phyloP scores from a whole-genome alignment of 129 eudicot genomes.

The Cynara cardunculus region DNA sequence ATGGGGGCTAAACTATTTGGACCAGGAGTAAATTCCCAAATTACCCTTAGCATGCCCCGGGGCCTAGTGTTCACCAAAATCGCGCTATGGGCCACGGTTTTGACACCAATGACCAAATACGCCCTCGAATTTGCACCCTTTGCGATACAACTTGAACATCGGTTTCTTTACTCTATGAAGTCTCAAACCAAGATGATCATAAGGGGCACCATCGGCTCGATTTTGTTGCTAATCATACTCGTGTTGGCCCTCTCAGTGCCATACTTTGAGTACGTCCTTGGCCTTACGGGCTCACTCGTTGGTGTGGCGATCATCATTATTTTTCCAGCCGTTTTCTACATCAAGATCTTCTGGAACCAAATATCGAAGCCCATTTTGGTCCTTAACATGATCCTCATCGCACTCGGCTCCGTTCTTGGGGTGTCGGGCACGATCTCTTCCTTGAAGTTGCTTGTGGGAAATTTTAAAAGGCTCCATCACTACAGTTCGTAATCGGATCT shows the following conservation, averaged over 20 bases:
- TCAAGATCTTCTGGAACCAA: constrained; percentile 61
- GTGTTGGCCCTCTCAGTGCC: constrained; percentile 76
- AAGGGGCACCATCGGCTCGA: constrained; percentile 64
- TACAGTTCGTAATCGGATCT: constrained; percentile 3
- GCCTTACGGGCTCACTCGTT: constrained; percentile 85
- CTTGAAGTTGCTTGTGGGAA: constrained; percentile 46
- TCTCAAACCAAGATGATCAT: constrained; percentile 60
- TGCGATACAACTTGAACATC: constrained; percentile 69
- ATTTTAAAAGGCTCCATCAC: constrained; percentile 40
- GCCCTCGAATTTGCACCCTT: constrained; percentile 85
- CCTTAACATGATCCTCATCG: constrained; percentile 40
- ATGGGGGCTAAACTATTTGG: constrained; percentile 85
- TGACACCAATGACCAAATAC: constrained; percentile 92
- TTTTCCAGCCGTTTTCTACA: constrained; percentile 67
- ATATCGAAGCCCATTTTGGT: constrained; percentile 38
- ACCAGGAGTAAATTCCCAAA: constrained; percentile 65
- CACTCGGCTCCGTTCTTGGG: constrained; percentile 45
- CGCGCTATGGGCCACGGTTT: constrained; percentile 81
- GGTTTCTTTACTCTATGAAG: constrained; percentile 48
- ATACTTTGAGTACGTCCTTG: constrained; percentile 70
- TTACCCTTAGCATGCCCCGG: constrained; percentile 84
- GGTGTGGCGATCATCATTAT: constrained; percentile 60
- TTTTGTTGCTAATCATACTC: constrained; percentile 50
- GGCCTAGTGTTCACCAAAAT: constrained; percentile 56
- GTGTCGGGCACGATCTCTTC: constrained; percentile 73